Evolutionary conservation across 805 yeast species (phyloP).

Genomic region (Saccharomyces paradoxus): DNA sequence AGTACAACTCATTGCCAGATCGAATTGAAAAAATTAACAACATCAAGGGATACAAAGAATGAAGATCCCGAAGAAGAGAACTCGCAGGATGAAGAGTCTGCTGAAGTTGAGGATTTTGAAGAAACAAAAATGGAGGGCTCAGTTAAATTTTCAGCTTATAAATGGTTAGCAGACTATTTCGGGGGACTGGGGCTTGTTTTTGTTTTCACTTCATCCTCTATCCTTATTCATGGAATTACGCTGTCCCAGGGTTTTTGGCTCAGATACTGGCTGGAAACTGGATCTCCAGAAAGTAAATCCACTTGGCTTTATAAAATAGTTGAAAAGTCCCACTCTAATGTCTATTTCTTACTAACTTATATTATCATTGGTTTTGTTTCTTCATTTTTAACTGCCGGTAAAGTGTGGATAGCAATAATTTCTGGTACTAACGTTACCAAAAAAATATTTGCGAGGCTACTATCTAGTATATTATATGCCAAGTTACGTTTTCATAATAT

Average conservation of each 20-base stretch:
- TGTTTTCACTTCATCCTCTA: background rate
- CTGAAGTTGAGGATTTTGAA: background rate
- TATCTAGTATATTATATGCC: conserved; percentile 59
- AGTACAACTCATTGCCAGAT: background rate
- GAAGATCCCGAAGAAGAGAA: background rate
- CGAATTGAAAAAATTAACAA: background rate
- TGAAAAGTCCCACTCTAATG: background rate
- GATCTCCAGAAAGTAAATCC: background rate
- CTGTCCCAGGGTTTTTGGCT: background rate
- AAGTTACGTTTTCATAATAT: conserved; percentile 77
- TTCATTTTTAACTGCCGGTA: conserved; percentile 43
- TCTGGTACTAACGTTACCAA: conserved; percentile 72
- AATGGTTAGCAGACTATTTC: background rate
- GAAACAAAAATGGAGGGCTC: background rate
- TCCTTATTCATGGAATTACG: background rate
- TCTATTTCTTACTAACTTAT: conserved; percentile 40
- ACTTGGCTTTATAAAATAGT: too few relatives aligned
- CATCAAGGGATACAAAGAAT: background rate
- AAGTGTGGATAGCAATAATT: conserved; percentile 34
- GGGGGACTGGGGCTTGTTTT: background rate
- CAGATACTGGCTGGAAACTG: background rate
- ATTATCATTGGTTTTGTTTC: conserved; percentile 56
- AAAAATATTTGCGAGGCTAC: conserved; percentile 51
- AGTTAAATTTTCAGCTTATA: background rate
- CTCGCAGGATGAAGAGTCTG: background rate